A percentile compares a stretch with the other conserved stretches of the same genome.
Evolutionary conservation across 2,329 filamentous ascomycete genomes (phyloP).

Genomic region (Cercospora canescens): DNA sequence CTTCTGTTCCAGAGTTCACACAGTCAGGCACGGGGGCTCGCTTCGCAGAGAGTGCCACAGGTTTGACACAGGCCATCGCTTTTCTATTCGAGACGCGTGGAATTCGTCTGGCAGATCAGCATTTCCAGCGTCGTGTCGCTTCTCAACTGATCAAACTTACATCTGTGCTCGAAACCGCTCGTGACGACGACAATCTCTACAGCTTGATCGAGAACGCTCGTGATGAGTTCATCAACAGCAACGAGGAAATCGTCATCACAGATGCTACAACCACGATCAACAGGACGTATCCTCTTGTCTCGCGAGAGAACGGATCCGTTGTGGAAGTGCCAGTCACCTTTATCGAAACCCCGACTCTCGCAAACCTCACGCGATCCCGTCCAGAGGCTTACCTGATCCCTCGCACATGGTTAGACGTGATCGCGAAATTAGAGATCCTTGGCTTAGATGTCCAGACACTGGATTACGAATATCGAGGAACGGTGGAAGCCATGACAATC

Average conservation of each 20-base stretch:
- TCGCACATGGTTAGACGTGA: slow-evolving; percentile 39
- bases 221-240: slow-evolving; percentile 29
- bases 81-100: slow-evolving; percentile 40
- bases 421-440: slow-evolving; percentile 34
- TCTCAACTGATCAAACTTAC: slow-evolving; percentile 37
- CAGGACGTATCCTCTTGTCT: slow-evolving; percentile 34
- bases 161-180: slow-evolving; percentile 38
- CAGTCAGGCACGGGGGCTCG: slow-evolving; percentile 17
- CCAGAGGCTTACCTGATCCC: slow-evolving; percentile 41
- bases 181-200: slow-evolving; percentile 33
- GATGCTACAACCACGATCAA: slow-evolving; percentile 32
- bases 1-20: slow-evolving; percentile 13
- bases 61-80: slow-evolving; percentile 37
- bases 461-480: slow-evolving; percentile 31
- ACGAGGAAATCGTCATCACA: slow-evolving; percentile 37
- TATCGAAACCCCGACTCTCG: slow-evolving; percentile 35
- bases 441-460: slow-evolving; percentile 38
- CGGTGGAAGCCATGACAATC: slow-evolving; percentile 39
- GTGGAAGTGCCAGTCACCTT: slow-evolving; percentile 39
- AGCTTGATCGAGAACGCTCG: slow-evolving; percentile 35
- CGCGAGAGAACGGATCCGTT: slow-evolving; percentile 34
- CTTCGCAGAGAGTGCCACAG: slow-evolving; percentile 36
- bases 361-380: slow-evolving; percentile 37
- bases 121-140: slow-evolving; percentile 36
- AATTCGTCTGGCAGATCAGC: slow-evolving; percentile 38